Evolutionary conservation across 495 filamentous ascomycete species (phyloP), one percentile per base, ranked within the genome.

Genomic region (Trichocladium uniseriatum): DNA sequence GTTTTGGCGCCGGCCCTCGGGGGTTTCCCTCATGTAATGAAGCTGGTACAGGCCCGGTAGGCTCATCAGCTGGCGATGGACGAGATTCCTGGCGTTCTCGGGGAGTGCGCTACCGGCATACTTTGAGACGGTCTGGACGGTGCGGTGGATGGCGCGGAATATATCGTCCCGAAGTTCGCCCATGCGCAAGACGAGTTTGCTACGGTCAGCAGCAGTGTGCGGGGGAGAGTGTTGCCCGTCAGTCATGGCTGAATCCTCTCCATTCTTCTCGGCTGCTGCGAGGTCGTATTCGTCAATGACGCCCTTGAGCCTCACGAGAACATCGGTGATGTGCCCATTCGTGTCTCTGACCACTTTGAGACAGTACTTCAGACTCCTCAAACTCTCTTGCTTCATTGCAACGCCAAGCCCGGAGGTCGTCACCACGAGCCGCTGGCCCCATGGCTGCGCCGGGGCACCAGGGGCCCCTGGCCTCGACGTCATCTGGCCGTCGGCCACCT

Each of bases 71-170:
- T 94, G 86, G 15, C 80, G 73, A 45, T 83, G 80, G 29, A 96
- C 89, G 6, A 95, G 67, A 16, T 80, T 71, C 28, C 81, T 67
- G 3, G 88, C 89, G 53, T 94, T 90, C 39, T 88, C 86, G 0
- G 90, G 90, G 29, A 96, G 69, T 0, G 88, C 84, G 28, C 84
- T 82, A 9, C 88, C 88, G 0, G 89, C 86, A 57, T 91, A 91
- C 55, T 79, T 83, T 49, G 83, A 88, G 3, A 97, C 84, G 13
- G 83, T 77, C 45, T 86, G 75, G 24, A 92, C 82, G 14, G 87
- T 85, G 34, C 79, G 76, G 46, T 85, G 82, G 52, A 94, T 72
- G 5, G 84, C 90, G 31, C 76, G 76, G 49, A 88, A 73, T 0
- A 95, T 81, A 45, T 91, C 87, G 29, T 73, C 72, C 56, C 78